Evolutionary conservation across 2,329 filamentous ascomycete species (phyloP), one percentile per base, ranked within the genome.

Genomic region (Elsinoe batatas): DNA sequence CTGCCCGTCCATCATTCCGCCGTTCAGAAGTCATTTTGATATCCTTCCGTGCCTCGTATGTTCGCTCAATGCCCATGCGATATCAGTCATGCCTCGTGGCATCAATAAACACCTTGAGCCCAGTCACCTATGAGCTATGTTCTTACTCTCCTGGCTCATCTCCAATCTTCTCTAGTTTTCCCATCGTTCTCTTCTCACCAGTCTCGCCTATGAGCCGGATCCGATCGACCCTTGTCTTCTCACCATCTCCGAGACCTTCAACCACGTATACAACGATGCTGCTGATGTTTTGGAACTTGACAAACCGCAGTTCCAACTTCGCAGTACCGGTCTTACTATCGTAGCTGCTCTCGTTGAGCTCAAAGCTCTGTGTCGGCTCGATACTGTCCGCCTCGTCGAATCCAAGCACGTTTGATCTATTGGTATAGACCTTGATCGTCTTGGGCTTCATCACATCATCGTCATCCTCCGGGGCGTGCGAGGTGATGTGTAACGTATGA

Each of bases 211-310:
- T 84, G 56, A 97, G 76, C 63, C 82, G 79, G 61, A 93, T 72
- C 53, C 88, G 79, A 71, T 93, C 88, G 50, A 98, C 71, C 56
- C 93, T 83, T 57, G 93, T 85, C 75, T 88, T 91, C 68, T 97
- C 91, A 42, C 84, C 81, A 53, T 88, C 85, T 55, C 91, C 87
- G 1, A 90, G 91, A 3, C 72, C 74, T 67, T 94, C 85, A 54
- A 87, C 87, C 33, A 98, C 84, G 69, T 96, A 98, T 10, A 98
- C 64, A 15, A 95, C 85, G 64, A 98, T 68, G 59, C 84, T 93
- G 58, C 83, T 86, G 54, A 96, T 87, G 67, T 90, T 94, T 74
- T 97, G 93, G 76, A 97, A 98, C 74, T 96, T 96, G 72, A 98
- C 93, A 66, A 91, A 96, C 12, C 91, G 87, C 64, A 97, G 74